Percentiles rank a stretch among this genome's conserved stretches.
phyloP scores from a whole-genome alignment of 2,329 filamentous ascomycete genomes.

The Fusarium sp. region DNA sequence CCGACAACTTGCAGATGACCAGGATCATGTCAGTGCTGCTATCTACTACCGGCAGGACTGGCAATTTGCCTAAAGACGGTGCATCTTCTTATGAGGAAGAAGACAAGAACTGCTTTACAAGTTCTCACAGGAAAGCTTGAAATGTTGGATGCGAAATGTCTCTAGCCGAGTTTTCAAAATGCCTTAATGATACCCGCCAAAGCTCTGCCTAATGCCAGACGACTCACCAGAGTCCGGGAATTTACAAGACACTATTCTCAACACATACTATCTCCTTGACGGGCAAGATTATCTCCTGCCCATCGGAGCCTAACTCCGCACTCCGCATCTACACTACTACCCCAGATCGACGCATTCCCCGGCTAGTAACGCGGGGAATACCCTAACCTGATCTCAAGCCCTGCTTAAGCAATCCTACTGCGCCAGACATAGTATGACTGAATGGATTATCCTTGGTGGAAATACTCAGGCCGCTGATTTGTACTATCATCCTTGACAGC shows the following conservation, averaged over 20 bases:
- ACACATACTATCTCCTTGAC: background rate
- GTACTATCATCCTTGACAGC: background rate
- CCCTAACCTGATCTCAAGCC: background rate
- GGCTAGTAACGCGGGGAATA: constrained; percentile 17
- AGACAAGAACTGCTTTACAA: background rate
- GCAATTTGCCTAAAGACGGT: constrained; percentile 27
- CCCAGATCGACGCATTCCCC: constrained; percentile 23
- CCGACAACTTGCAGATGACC: background rate
- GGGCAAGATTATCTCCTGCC: constrained; percentile 9
- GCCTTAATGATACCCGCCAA: background rate
- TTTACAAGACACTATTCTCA: background rate
- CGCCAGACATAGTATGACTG: background rate
- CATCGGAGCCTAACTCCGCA: constrained; percentile 1
- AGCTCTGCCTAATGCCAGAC: background rate
- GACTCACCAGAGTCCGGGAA: background rate
- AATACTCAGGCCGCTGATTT: background rate
- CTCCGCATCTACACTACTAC: constrained; percentile 12
- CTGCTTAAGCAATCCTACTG: background rate
- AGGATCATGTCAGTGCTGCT: constrained; percentile 12
- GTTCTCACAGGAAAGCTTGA: no score
- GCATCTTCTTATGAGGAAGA: background rate
- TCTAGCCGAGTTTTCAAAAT: no score
- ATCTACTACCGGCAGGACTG: background rate
- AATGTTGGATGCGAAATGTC: accelerated
- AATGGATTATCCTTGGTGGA: constrained; percentile 34